Evolutionary conservation across 2,329 filamentous ascomycete genomes (phyloP).

Genomic region (Beauveria caledonica): DNA sequence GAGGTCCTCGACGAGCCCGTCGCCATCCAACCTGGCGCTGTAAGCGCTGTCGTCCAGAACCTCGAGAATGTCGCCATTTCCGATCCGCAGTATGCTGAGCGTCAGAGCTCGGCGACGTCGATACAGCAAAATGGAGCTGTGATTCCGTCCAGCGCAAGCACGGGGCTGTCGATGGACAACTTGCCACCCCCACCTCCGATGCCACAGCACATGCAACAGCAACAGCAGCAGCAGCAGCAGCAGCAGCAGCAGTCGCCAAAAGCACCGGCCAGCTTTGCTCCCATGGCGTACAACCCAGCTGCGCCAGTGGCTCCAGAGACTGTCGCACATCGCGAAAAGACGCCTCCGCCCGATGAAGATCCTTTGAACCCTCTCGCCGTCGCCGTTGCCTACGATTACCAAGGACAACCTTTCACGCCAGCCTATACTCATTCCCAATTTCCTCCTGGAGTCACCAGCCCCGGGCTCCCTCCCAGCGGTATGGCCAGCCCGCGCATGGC

Average conservation of each 20-base stretch:
- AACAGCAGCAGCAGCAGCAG: slow-evolving; percentile 20
- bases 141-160: slow-evolving; percentile 14
- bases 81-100: slow-evolving; percentile 39
- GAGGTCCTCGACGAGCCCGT: slow-evolving; percentile 58
- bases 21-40: slow-evolving; percentile 33
- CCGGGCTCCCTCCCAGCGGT: slow-evolving; percentile 26
- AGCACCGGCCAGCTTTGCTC: slow-evolving; percentile 38
- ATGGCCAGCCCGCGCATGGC: slow-evolving; percentile 31
- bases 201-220: slow-evolving; percentile 23
- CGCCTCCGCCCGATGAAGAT: slow-evolving; percentile 63
- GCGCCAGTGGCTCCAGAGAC: slow-evolving; percentile 67
- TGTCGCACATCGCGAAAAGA: slow-evolving; percentile 68
- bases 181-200: slow-evolving; percentile 18
- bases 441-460: slow-evolving; percentile 35
- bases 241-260: slow-evolving; percentile 1
- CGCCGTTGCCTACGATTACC: slow-evolving; percentile 49
- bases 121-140: slow-evolving; percentile 16
- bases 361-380: slow-evolving; percentile 50
- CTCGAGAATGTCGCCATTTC: slow-evolving; percentile 64
- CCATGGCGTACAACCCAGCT: slow-evolving; percentile 72
- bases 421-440: slow-evolving; percentile 40
- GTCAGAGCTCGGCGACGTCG: slow-evolving; percentile 16
- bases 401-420: slow-evolving; percentile 43
- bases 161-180: slow-evolving; percentile 12
- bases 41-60: slow-evolving; percentile 65